Conservation (phyloP, 768 basidiomycete species). For the Macrolepiota albuminosa region DNA sequence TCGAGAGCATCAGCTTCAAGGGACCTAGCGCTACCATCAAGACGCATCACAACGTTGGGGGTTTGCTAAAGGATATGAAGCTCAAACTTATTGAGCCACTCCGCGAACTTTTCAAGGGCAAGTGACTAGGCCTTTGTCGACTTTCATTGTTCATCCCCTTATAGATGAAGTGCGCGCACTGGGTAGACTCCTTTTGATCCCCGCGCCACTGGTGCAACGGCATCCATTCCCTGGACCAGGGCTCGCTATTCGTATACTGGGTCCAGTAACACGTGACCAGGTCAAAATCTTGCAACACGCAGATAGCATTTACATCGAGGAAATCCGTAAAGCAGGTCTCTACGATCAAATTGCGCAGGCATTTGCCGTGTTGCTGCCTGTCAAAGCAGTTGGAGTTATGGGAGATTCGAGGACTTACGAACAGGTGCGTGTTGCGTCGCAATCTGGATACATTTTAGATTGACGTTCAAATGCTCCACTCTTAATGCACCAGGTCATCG, state of each 20-base stretch:
- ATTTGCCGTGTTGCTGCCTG: constrained; percentile 92
- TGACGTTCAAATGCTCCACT: constrained; percentile 5
- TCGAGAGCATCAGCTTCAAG: constrained; percentile 99
- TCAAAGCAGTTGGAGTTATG: constrained; percentile 97
- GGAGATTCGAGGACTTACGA: constrained; percentile 96
- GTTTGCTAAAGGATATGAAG: constrained; percentile 95
- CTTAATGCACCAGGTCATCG: constrained; percentile 62
- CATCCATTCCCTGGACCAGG: constrained; percentile 99
- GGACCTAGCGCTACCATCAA: constrained; percentile 99
- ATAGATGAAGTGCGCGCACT: constrained; percentile 93
- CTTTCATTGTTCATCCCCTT: constrained; percentile 5
- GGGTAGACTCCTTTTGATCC: constrained; percentile 87
- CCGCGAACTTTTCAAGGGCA: constrained; percentile 97
- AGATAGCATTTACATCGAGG: constrained; percentile 95
- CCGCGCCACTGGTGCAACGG: constrained; percentile 87
- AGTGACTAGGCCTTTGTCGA: constrained; percentile 12
- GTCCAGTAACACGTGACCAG: constrained; percentile 91
- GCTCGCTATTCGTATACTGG: constrained; percentile 95
- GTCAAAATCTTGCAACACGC: constrained; percentile 89
- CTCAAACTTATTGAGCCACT: constrained; percentile 97
- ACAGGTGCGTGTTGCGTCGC: constrained; percentile 48
- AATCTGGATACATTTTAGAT: neutral
- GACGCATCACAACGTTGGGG: constrained; percentile 99
- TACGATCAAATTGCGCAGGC: constrained; percentile 96
- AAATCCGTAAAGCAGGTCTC: constrained; percentile 88